Evolutionary conservation across 169 alveolate species (phyloP), one percentile per base, ranked within the genome.

Genomic region (Fabrea salina): DNA sequence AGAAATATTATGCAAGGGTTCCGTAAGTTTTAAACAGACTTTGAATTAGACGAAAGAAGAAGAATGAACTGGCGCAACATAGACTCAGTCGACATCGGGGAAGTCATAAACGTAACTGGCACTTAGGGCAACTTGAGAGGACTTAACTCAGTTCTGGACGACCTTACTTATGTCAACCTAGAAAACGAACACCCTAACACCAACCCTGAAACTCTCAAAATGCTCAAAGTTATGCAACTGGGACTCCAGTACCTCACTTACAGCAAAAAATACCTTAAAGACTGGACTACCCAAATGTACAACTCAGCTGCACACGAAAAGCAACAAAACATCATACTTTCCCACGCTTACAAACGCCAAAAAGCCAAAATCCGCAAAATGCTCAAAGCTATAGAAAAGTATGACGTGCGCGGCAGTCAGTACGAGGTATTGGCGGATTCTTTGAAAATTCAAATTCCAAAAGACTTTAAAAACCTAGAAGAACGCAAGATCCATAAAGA

Each of bases 161-260:
- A 68, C 44, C 30, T 68, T 1, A 35, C 78, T 13, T 68, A 68
- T 47, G 61, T 68, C 35, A 64, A 68, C 35, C 11, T 68, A 8
- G 27, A 68, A 13, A 68, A 68, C 40, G 78, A 68, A n/a, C 30
- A 41, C 41, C 19, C 44, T 8, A 35, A 43, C 32, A 68, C 78
- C 8, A 13, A 68, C 19, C 78, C 78, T 40, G 78, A 68, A 68
- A 64, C 44, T 11, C n/a, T n/a, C 3, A 68, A 68, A 68, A 47
- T 11, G 32, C 33, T 68, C 19, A 68, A 68, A 43, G 35, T 68
- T 11, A 68, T 68, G 78, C 78, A 68, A 30, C 7, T n/a, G 22
- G 66, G 66, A 8, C 13, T 68, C 22, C 78, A 68, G 32, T 68
- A 43, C 32, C 41, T 68, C 2, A 2, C 44, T n/a, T 68, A 19